Evolutionary conservation across 2,329 filamentous ascomycete species (phyloP), one percentile per base, ranked within the genome.

Genomic region (Ophiostoma sp.): DNA sequence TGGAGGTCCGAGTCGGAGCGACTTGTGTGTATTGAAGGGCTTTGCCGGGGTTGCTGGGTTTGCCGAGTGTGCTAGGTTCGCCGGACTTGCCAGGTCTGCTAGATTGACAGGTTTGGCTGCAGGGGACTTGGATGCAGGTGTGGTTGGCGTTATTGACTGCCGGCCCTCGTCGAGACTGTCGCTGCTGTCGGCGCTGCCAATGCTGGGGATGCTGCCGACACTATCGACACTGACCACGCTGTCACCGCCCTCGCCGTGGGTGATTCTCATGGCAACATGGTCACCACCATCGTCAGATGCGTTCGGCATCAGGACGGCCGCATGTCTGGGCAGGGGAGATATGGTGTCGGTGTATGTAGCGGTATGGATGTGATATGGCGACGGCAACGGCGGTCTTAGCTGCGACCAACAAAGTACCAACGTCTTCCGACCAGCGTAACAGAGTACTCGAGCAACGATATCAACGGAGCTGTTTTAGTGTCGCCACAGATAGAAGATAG

Each of bases 271-370:
- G 57, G 57, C 57, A 31, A 62, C 57, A 15, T 33, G 31, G 33
- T 65, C 35, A 23, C 62, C 62, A 23, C 35, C 62, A 65, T 65
- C 62, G 35, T 65, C 62, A 67, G 65, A 48, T 44, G 65, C 65
- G 67, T 70, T 64, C 68, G 69, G 70, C 72, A 73, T 73, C 67
- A 44, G 66, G 67, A 71, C 66, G 41, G 67, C 52, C n/a, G 33
- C 71, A 72, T 69, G 52, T 33, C 67, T 33, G 41, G 23, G 27
- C 48, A 48, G 52, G 10, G 35, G 2, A 44, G 69, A 39, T 35
- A 35, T 10, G 35, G 3, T 57, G 52, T 44, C 44, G 36, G 44
- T 15, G 27, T 13, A 27, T 11, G 41, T 23, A 57, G 52, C 27
- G 57, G 57, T 62, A 35, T 62, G 27, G 15, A 1, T 20, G 57